These are phyloP conservation scores for Trichomonascus vanleenenianus DNA, from an alignment of 805 yeast genomes.

Conservation along the genomic window DNA sequence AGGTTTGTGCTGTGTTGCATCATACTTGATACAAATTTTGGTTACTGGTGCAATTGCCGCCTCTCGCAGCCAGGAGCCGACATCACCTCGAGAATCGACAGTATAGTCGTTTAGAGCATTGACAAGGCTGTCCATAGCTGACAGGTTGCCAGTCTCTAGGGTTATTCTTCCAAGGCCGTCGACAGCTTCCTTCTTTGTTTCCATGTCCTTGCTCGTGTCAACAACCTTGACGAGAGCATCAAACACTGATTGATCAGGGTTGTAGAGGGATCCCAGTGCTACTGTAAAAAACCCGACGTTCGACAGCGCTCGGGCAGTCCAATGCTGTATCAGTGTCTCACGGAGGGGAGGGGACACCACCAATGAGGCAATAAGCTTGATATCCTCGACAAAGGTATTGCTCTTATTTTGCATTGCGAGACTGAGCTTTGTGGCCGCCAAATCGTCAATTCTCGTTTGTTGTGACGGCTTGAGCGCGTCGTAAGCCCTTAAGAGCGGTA, in stretches of 20 bases:
- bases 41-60: slow-evolving; percentile 36
- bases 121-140: slow-evolving; percentile 17
- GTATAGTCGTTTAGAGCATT: slow-evolving; percentile 67
- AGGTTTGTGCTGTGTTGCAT: slow-evolving; percentile 6
- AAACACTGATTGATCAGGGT: no score
- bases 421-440: background rate
- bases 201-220: background rate
- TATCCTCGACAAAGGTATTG: background rate
- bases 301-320: no score
- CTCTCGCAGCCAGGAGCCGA: slow-evolving; percentile 68
- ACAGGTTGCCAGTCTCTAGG: background rate
- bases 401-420: background rate
- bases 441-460: background rate
- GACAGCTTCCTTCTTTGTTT: background rate
- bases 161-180: background rate
- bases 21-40: slow-evolving; percentile 18
- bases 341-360: background rate
- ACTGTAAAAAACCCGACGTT: no score
- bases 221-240: no score
- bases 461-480: background rate
- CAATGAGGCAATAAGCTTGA: background rate
- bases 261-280: no score
- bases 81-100: slow-evolving; percentile 77
- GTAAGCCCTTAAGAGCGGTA: slow-evolving; percentile 1
- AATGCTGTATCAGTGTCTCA: no score